Base-by-base conservation (phyloP, 352 stramenopile genomes). In the Globisporangium alternatum region DNA sequence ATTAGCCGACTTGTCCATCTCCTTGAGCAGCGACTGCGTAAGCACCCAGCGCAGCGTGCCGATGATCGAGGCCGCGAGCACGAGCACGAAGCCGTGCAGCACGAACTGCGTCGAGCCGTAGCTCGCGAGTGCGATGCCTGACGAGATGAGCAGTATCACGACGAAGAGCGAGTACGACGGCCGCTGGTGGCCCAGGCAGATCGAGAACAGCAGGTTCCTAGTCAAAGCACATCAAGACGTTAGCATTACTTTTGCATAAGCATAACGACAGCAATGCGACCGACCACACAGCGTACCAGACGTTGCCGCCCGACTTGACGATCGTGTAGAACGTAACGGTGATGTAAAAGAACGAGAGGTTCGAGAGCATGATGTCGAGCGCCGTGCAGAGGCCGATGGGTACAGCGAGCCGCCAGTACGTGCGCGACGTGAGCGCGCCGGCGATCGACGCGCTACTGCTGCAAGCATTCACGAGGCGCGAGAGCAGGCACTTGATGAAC, bases 251-350 rank as follows among this genome's bases (percentile, higher is more conserved):
- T 49, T 2, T 56, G 57, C 37, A 61, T 59, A 22, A 66, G 28
- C 15, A 48, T 43, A 43, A 43, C 37, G 37, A 17, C 37, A 48
- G 5, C 17, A 10, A 21, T 48, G 43, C 43, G 43, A 48, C 12
- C 12, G 35, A 43, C 43, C 5, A 22, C 2, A 21, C 4, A 6
- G 70, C 56, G 43, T 68, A 79, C 81, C 88, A 96, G 12, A 93
- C 77, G 54, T 95, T 90, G 12, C 72, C 81, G 17, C 77, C 75
- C 0, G 81, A 91, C 64, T 95, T 93, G 51, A 91, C 83, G 47
- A 95, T 82, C 30, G 88, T 96, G 72, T 93, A 94, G 65, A 96
- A 88, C 28, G 84, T 91, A 17, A 95, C 86, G 0, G 82, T 93
- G 65, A 95, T 90, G 73, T 93, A 96, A 45, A 90, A 81, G 62